phyloP scores from a whole-genome alignment of 495 filamentous ascomycete genomes.

The Podospora pseudopauciseta region DNA sequence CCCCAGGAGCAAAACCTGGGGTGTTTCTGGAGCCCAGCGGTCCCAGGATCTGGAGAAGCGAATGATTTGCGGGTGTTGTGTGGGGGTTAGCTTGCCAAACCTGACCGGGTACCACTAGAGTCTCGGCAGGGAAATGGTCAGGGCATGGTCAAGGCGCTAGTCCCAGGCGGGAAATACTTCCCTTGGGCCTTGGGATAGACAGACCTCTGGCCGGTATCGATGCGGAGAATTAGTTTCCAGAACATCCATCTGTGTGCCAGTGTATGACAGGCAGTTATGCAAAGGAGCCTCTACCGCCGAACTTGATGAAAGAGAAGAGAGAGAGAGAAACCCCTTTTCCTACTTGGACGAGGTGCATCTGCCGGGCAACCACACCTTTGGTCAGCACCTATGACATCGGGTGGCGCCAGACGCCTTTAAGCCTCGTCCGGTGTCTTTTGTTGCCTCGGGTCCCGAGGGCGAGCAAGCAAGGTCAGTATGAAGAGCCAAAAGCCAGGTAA shows the following conservation, averaged over 20 bases:
- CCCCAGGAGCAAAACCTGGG: constrained; percentile 18
- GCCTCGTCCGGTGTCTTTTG: background rate
- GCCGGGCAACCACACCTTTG: background rate
- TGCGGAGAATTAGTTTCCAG: constrained; percentile 8
- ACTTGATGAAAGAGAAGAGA: background rate
- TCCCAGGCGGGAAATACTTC: constrained; percentile 19
- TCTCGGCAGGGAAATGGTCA: constrained; percentile 17
- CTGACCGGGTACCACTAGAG: constrained; percentile 15
- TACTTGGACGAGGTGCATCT: background rate
- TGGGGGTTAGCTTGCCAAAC: constrained; percentile 34
- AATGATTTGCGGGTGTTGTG: constrained; percentile 31
- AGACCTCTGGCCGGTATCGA: background rate
- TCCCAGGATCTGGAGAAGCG: constrained; percentile 24
- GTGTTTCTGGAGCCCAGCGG: constrained; percentile 14
- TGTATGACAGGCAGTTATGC: constrained; percentile 9
- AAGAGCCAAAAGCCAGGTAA: background rate
- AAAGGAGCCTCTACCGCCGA: background rate
- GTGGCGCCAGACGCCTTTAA: background rate
- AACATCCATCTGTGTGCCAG: background rate
- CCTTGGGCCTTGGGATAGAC: constrained; percentile 1
- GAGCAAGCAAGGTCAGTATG: background rate
- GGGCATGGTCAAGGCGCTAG: constrained; percentile 15
- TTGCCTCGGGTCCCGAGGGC: background rate
- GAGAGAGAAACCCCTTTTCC: background rate
- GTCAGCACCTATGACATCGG: background rate